Evolutionary conservation across 2,329 filamentous ascomycete genomes (phyloP).

Genomic region (Paracorniculantispora psalliotae): DNA sequence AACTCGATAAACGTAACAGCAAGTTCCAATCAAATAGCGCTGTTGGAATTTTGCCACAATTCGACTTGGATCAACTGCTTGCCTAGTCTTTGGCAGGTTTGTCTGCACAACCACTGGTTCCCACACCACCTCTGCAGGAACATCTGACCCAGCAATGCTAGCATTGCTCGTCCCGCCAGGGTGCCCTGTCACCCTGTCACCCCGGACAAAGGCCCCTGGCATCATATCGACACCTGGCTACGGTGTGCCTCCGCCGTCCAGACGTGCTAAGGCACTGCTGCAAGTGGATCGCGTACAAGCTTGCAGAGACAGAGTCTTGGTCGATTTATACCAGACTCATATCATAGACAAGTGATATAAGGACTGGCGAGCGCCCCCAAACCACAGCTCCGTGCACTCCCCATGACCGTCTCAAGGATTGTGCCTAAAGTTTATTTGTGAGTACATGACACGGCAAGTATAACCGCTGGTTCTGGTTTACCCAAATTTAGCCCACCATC

Average conservation of each 20-base stretch:
- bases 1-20: too few relatives aligned
- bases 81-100: background rate
- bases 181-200: background rate
- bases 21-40: background rate
- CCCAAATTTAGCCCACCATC: background rate
- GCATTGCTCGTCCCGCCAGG: background rate
- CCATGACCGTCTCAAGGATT: background rate
- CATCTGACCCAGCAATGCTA: slow-evolving; percentile 1
- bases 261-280: background rate
- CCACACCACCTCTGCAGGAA: slow-evolving; percentile 2
- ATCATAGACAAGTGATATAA: background rate
- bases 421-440: background rate
- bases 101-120: background rate
- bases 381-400: background rate
- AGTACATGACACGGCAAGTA: background rate
- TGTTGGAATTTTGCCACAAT: background rate
- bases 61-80: background rate
- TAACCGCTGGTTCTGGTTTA: background rate
- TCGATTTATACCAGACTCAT: background rate
- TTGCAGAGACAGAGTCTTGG: background rate
- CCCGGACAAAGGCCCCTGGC: background rate
- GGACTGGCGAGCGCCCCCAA: background rate
- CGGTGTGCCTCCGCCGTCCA: background rate
- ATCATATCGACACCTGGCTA: background rate
- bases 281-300: background rate